These are phyloP conservation scores for Fusarium sp. DNA, from an alignment of 2,329 filamentous ascomycete species.

Conservation along the genomic window DNA sequence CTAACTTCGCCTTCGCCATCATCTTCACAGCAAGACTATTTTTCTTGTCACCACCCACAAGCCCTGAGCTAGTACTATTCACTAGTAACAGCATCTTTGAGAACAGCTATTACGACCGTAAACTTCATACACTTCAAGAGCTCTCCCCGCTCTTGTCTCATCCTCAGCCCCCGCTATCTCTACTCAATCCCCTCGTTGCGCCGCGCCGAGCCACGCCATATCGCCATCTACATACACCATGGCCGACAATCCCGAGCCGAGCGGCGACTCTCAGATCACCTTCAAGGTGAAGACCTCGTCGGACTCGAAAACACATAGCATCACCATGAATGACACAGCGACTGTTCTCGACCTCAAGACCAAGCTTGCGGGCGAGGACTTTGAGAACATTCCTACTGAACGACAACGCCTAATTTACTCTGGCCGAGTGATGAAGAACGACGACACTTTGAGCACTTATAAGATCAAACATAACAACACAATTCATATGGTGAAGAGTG, in stretches of 20 bases:
- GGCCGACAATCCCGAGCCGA: conserved; percentile 73
- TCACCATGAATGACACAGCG: conserved; percentile 83
- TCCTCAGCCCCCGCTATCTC: conserved; percentile 21
- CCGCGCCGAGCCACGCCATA: conserved; percentile 22
- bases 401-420: conserved; percentile 98
- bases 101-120: not conserved
- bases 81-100: not conserved
- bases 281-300: conserved; percentile 99
- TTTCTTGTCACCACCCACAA: not conserved
- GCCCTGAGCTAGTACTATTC: not conserved
- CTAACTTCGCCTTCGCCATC: conserved; percentile 26
- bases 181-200: conserved; percentile 36
- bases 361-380: conserved; percentile 84
- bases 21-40: conserved; percentile 1
- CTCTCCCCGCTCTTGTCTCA: conserved; percentile 19
- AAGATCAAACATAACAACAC: conserved; percentile 98
- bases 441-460: conserved; percentile 84
- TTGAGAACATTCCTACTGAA: conserved; percentile 87
- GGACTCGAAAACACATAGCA: conserved; percentile 79
- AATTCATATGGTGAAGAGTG: conserved; percentile 95
- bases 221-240: conserved; percentile 57
- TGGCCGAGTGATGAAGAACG: conserved; percentile 95
- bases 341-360: conserved; percentile 89
- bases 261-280: conserved; percentile 82
- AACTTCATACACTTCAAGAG: not conserved